Evolutionary conservation across 2,329 filamentous ascomycete species (phyloP).

Genomic region (Plectosphaerella sp.): DNA sequence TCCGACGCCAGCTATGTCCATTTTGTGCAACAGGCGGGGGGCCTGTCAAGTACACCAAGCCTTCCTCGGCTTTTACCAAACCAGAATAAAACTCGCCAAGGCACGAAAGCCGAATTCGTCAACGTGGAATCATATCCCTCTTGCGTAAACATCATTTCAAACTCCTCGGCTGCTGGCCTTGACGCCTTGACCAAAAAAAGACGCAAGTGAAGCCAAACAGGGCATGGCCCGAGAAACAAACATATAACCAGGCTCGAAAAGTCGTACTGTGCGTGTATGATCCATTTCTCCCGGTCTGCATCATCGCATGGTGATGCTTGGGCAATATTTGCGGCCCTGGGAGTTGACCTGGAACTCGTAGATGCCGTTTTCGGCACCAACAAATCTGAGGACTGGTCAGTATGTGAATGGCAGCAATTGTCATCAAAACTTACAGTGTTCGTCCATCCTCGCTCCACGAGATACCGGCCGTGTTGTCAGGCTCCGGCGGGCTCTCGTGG

Average conservation of each 20-base stretch:
- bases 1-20: no score
- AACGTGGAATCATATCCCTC: no score
- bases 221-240: background rate
- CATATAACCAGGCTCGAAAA: background rate
- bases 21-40: no score
- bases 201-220: background rate
- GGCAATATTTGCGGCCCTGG: slow-evolving; percentile 54
- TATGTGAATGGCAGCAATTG: no score
- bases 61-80: no score
- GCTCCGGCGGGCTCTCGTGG: slow-evolving; percentile 38
- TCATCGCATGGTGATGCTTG: slow-evolving; percentile 50
- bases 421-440: slow-evolving; percentile 56
- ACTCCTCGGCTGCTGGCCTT: no score
- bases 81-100: no score
- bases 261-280: no score
- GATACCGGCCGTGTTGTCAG: slow-evolving; percentile 57
- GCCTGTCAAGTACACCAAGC: no score
- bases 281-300: background rate
- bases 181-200: background rate
- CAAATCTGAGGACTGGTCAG: slow-evolving; percentile 40
- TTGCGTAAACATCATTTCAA: no score
- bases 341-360: slow-evolving; percentile 69
- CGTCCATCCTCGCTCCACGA: slow-evolving; percentile 59
- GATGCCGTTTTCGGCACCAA: slow-evolving; percentile 67
- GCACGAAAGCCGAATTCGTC: no score